These are phyloP conservation scores for Exophiala sp. DNA, from an alignment of 2,329 filamentous ascomycete species.

Conservation along the genomic window DNA sequence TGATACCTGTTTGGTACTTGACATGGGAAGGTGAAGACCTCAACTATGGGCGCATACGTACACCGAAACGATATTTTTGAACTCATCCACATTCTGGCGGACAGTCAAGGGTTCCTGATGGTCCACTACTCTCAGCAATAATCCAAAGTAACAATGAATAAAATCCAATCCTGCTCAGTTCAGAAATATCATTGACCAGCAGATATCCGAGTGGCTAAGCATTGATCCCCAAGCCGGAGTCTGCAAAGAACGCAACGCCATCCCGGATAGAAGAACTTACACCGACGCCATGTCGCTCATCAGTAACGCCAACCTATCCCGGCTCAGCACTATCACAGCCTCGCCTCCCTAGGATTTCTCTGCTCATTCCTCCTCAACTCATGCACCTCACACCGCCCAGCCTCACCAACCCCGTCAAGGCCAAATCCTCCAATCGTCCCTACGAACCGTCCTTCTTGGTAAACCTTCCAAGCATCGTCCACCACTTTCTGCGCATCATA, in stretches of 20 bases:
- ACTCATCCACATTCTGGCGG: too few species aligned
- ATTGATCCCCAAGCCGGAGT: neutral
- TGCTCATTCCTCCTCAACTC: neutral
- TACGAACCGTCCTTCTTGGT: slow-evolving; percentile 8
- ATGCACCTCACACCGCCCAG: neutral
- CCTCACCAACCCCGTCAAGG: neutral
- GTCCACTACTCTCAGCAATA: too few species aligned
- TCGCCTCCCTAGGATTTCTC: neutral
- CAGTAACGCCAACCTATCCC: neutral
- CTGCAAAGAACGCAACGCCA: neutral
- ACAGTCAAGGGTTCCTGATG: too few species aligned
- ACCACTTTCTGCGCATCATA: slow-evolving; percentile 16
- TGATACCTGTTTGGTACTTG: too few species aligned
- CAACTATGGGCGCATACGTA: too few species aligned
- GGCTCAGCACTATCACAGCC: neutral
- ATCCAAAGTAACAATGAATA: too few species aligned
- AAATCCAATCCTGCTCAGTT: too few species aligned
- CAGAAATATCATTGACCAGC: too few species aligned
- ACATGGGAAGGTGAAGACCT: too few species aligned
- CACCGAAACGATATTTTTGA: too few species aligned
- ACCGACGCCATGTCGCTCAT: neutral
- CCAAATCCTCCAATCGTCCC: slow-evolving; percentile 10
- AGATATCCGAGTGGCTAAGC: too few species aligned
- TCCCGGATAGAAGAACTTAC: neutral
- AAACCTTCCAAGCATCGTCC: slow-evolving; percentile 10